Percentiles rank a stretch among this genome's conserved stretches.
These are phyloP conservation scores for Fragilariopsis cylindrus DNA, from an alignment of 108 stramenopile genomes.

Conservation along the genomic window DNA sequence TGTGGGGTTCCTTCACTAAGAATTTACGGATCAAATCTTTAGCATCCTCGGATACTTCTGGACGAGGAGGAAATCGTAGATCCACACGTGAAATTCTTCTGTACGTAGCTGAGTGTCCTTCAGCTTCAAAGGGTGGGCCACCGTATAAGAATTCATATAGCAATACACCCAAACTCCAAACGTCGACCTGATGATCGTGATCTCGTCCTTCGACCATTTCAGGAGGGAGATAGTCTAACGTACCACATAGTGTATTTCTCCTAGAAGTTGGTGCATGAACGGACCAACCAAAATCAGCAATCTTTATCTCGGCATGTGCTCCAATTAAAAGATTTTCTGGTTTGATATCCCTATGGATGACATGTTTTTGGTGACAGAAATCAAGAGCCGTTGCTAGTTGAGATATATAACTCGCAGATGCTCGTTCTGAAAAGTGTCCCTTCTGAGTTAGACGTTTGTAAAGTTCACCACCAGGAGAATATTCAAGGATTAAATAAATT, in stretches of 20 bases:
- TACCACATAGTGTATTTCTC: slow-evolving; percentile 97
- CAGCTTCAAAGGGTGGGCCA: slow-evolving; percentile 95
- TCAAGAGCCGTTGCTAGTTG: slow-evolving; percentile 87
- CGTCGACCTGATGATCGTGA: slow-evolving; percentile 89
- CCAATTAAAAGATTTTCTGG: slow-evolving; percentile 98
- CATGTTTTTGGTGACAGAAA: slow-evolving; percentile 96
- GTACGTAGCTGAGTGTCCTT: slow-evolving; percentile 92
- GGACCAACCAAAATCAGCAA: slow-evolving; percentile 99
- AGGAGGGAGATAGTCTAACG: slow-evolving; percentile 97
- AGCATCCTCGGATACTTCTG: slow-evolving; percentile 84
- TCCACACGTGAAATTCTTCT: slow-evolving; percentile 93
- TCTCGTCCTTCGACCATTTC: slow-evolving; percentile 97
- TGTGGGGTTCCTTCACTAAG: slow-evolving; percentile 89
- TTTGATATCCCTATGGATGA: slow-evolving; percentile 99
- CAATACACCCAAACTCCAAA: slow-evolving; percentile 94
- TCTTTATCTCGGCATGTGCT: slow-evolving; percentile 93
- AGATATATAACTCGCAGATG: slow-evolving; percentile 84
- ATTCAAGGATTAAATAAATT: slow-evolving; percentile 98
- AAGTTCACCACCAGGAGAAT: slow-evolving; percentile 94
- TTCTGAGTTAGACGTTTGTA: slow-evolving; percentile 88
- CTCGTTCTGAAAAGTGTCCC: slow-evolving; percentile 84
- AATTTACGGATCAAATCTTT: slow-evolving; percentile 90
- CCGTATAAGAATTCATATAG: slow-evolving; percentile 97
- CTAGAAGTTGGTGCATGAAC: slow-evolving; percentile 95
- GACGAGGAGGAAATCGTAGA: slow-evolving; percentile 79